Percentiles rank a stretch among this genome's conserved stretches.
These are phyloP conservation scores for Aspergillus sparsus DNA, from an alignment of 495 filamentous ascomycete species.

Conservation along the genomic window DNA sequence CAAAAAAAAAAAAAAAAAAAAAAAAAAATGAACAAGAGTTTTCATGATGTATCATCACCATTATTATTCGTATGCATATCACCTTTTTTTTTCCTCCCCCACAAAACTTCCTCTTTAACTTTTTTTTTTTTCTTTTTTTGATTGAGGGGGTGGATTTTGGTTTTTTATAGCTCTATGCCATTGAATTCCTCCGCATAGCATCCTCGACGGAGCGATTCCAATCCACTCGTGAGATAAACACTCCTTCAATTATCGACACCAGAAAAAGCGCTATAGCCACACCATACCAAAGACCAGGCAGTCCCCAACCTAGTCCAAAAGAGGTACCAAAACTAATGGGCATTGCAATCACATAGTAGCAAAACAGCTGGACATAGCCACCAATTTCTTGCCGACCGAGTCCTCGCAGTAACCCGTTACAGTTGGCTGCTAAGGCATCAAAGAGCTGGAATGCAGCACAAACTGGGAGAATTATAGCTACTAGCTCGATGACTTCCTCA, in stretches of 20 bases:
- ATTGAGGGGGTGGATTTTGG: too few species aligned
- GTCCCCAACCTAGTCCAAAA: constrained; percentile 70
- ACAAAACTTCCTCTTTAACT: too few species aligned
- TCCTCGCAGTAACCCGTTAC: constrained; percentile 81
- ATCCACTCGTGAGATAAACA: constrained; percentile 64
- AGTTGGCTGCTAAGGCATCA: constrained; percentile 74
- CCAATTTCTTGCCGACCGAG: constrained; percentile 85
- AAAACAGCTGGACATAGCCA: constrained; percentile 80
- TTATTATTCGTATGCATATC: too few species aligned
- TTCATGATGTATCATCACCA: too few species aligned
- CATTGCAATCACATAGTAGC: constrained; percentile 83
- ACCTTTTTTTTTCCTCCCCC: too few species aligned
- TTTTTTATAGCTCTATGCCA: constrained; percentile 42
- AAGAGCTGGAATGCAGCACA: constrained; percentile 87
- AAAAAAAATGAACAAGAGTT: too few species aligned
- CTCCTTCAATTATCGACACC: constrained; percentile 64
- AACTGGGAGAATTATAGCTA: constrained; percentile 71
- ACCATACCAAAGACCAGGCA: constrained; percentile 81
- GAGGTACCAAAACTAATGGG: constrained; percentile 77
- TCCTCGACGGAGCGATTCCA: constrained; percentile 77
- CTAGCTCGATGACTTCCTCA: constrained; percentile 71
- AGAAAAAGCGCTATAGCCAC: constrained; percentile 68
- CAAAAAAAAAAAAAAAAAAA: too few species aligned
- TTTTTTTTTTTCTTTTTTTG: too few species aligned
- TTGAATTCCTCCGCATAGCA: constrained; percentile 65